Evolutionary conservation across 108 stramenopile species (phyloP).

Genomic region (Stephanodiscus triporus): DNA sequence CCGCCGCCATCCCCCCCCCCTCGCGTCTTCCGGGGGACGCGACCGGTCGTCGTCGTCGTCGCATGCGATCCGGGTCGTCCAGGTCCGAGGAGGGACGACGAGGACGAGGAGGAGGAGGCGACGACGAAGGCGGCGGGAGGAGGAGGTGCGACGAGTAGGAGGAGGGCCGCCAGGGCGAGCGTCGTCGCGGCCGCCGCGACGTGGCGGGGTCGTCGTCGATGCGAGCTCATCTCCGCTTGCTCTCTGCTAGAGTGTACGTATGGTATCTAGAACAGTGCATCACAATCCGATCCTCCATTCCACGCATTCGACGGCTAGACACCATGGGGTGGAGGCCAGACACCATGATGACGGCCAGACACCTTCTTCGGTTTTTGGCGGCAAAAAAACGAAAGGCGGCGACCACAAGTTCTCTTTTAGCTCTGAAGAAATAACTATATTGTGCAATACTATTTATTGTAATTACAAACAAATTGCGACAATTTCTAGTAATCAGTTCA

Average conservation of each 20-base stretch:
- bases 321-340: too few relatives aligned
- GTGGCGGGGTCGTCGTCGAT: not conserved
- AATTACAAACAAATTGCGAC: too few relatives aligned
- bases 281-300: too few relatives aligned
- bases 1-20: not conserved
- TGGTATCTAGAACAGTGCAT: too few relatives aligned
- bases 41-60: too few relatives aligned
- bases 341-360: too few relatives aligned
- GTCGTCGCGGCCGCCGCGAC: not conserved
- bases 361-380: too few relatives aligned
- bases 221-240: not conserved
- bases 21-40: not conserved
- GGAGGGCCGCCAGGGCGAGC: not conserved
- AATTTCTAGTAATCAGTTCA: too few relatives aligned
- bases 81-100: not conserved
- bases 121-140: not conserved
- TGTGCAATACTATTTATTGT: too few relatives aligned
- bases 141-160: not conserved
- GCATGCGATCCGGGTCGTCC: not conserved
- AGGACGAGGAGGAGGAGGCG: not conserved
- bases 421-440: not conserved
- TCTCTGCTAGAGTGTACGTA: too few relatives aligned
- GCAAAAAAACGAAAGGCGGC: not conserved
- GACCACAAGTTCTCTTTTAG: not conserved
- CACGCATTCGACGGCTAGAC: too few relatives aligned